phyloP scores from a whole-genome alignment of 768 basidiomycete species.

The Agrocybe pediades region DNA sequence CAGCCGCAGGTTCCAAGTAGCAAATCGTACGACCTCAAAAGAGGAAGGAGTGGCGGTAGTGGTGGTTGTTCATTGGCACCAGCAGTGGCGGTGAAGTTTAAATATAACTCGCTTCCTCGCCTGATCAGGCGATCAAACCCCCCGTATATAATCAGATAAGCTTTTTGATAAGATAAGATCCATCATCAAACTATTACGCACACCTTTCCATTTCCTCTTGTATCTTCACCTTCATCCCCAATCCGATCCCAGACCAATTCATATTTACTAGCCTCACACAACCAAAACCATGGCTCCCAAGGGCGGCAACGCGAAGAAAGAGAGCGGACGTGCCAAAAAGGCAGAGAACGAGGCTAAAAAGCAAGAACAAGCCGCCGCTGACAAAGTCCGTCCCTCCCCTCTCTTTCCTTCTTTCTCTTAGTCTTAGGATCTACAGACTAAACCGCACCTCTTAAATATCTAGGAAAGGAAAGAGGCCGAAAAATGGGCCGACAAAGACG shows the following conservation, averaged over 20 bases:
- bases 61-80: neutral
- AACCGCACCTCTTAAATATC: neutral
- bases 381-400: slow-evolving; percentile 47
- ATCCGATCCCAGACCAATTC: no score
- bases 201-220: neutral
- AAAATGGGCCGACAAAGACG: slow-evolving; percentile 64
- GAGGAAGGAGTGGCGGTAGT: neutral
- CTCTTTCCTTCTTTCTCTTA: neutral
- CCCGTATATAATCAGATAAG: neutral
- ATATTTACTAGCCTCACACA: neutral
- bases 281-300: slow-evolving; percentile 73
- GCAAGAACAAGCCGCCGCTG: slow-evolving; percentile 57
- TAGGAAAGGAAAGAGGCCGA: slow-evolving; percentile 76
- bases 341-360: slow-evolving; percentile 90
- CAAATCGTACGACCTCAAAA: neutral
- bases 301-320: slow-evolving; percentile 90
- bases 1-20: no score
- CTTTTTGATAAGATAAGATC: slow-evolving; percentile 7
- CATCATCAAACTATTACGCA: neutral
- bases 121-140: no score
- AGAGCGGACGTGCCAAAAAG: slow-evolving; percentile 87
- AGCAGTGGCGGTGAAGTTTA: no score
- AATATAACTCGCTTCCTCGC: no score
- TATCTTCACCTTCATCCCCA: neutral
- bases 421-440: neutral